Evolutionary conservation across 345 rosid genomes (phyloP), one percentile per base, ranked within the genome.

Genomic region (Sisymbrium altissimum): DNA sequence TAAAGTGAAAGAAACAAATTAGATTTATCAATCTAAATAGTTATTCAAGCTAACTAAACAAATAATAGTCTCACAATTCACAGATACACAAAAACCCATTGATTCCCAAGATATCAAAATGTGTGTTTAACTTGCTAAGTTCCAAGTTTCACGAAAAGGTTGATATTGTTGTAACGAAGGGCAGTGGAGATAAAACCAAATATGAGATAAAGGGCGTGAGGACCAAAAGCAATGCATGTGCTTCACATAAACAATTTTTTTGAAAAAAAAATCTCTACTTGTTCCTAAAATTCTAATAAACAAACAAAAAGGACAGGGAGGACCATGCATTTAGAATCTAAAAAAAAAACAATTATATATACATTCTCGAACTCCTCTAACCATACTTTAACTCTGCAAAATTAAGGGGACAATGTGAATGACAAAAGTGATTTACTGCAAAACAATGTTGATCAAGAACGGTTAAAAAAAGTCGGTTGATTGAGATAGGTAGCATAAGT

Each of bases 181-280:
- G 39, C 48, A 59, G 3, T 38, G 53, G 17, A 72, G 63, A 62
- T 41, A 30, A 4, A n/a, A 63, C 63, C 14, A 63, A 62, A 39
- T 6, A 23, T 70, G 59, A 21, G 66, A 72, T 72, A 41, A 32
- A 33, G n/a, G 17, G 45, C 25, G 39, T 58, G 66, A 48, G 76
- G 76, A 63, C 70, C 55, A 64, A 21, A 72, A 32, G 6, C 69
- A 72, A 46, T 9, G 45, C 63, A 61, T 61, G 61, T 52, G 35
- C 23, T 63, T 50, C 75, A 36, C 52, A 71, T 10, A 58, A 14
- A 33, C 11, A 3, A 15, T 27, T 27, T 27, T 27, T 27, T 2
- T 27, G 3, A 23, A 23, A 17, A 2, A 15, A 5, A 58, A 9
- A 39, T n/a, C 17, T 23, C 3, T 36, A 36, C 9, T 70, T 21